phyloP scores from a whole-genome alignment of 2,329 filamentous ascomycete species.

The Massarina eburnea region DNA sequence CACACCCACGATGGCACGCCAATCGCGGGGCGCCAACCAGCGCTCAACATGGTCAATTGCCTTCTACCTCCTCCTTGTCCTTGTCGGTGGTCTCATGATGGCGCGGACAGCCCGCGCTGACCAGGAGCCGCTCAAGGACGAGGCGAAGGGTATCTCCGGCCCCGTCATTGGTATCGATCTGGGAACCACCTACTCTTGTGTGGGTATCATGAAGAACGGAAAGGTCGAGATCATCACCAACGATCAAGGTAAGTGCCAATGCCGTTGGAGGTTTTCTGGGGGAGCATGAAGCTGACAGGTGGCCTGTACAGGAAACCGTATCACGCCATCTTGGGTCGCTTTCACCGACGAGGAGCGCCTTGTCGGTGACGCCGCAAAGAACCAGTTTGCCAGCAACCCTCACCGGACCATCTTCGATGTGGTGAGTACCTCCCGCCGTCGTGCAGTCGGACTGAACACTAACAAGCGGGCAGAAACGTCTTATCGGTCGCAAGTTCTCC shows the following conservation, averaged over 20 bases:
- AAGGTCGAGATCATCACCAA: slow-evolving; percentile 49
- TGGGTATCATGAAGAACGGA: slow-evolving; percentile 46
- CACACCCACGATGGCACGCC: slow-evolving; percentile 56
- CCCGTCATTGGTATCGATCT: slow-evolving; percentile 42
- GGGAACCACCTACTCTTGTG: slow-evolving; percentile 42
- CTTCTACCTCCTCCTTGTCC: slow-evolving; percentile 88
- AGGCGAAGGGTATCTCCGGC: slow-evolving; percentile 52
- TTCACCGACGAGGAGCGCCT: slow-evolving; percentile 97
- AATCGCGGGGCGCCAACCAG: slow-evolving; percentile 67
- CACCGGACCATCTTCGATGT: slow-evolving; percentile 52
- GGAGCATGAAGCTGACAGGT: slow-evolving; percentile 21
- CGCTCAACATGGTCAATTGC: slow-evolving; percentile 83
- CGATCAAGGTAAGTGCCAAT: slow-evolving; percentile 41
- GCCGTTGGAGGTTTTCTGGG: not conserved
- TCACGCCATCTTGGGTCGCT: slow-evolving; percentile 75
- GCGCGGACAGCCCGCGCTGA: slow-evolving; percentile 74
- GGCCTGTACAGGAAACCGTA: slow-evolving; percentile 42
- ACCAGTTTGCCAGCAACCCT: slow-evolving; percentile 53
- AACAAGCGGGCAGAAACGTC: slow-evolving; percentile 48
- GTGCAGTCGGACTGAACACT: slow-evolving; percentile 14
- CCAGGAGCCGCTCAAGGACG: slow-evolving; percentile 65
- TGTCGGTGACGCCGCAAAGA: slow-evolving; percentile 79
- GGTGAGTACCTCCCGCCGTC: slow-evolving; percentile 22
- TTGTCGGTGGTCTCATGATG: slow-evolving; percentile 81
- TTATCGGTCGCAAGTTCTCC: slow-evolving; percentile 55